phyloP scores from a whole-genome alignment of 1,284 basidiomycete species.

The Heterobasidion occidentale region DNA sequence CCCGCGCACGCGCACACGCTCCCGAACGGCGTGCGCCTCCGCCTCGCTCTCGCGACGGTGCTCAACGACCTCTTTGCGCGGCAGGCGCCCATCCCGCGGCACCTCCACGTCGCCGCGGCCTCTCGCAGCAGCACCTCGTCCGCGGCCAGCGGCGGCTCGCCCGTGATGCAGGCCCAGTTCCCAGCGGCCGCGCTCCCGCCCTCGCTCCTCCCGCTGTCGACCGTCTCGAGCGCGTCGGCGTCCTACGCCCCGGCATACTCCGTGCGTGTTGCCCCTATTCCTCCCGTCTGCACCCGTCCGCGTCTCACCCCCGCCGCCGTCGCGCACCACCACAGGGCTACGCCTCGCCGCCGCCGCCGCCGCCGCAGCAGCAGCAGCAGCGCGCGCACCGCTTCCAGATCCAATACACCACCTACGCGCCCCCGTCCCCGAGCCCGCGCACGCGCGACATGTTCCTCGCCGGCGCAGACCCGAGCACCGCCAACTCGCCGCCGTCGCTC shows the following conservation, averaged over 20 bases:
- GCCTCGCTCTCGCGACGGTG: slow-evolving; percentile 4
- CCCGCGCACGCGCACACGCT: slow-evolving; percentile 47
- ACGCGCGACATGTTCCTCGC: slow-evolving; percentile 45
- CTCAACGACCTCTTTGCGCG: slow-evolving; percentile 62
- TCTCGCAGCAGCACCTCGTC: slow-evolving; percentile 10
- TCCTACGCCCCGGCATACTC: neutral
- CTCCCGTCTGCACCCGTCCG: neutral
- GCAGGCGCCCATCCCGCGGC: slow-evolving; percentile 41
- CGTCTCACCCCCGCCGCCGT: neutral
- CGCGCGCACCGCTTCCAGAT: slow-evolving; percentile 3
- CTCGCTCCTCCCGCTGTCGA: slow-evolving; percentile 25
- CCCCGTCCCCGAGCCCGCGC: slow-evolving; percentile 29
- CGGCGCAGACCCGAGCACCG: slow-evolving; percentile 53
- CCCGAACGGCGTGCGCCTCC: slow-evolving; percentile 52
- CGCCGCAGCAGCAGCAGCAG: no score
- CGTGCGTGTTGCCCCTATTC: slow-evolving; percentile 2
- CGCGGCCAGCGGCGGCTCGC: slow-evolving; percentile 1
- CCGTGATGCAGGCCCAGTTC: slow-evolving; percentile 2
- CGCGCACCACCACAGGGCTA: slow-evolving; percentile 1
- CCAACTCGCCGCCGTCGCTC: slow-evolving; percentile 53
- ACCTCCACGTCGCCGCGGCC: neutral
- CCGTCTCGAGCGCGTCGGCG: slow-evolving; percentile 23
- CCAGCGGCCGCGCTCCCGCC: slow-evolving; percentile 13
- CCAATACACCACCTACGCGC: slow-evolving; percentile 11
- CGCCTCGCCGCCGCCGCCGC: slow-evolving; percentile 5